A percentile compares a stretch with the other conserved stretches of the same genome.
phyloP scores from a whole-genome alignment of 1,139 yeast species.

The Candida pseudoviswanathii region DNA sequence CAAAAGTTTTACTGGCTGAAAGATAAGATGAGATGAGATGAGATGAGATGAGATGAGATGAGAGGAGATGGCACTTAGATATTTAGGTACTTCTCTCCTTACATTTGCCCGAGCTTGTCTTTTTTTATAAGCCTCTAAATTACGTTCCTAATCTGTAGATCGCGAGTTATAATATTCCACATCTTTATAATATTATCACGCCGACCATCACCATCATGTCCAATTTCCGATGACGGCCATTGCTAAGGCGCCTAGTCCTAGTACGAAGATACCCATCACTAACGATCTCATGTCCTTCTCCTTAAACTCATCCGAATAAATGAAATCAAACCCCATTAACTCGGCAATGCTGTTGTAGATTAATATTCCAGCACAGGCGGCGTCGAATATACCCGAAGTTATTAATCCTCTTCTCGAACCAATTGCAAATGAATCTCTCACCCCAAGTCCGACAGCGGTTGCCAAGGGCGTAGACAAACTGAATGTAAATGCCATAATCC shows the following conservation, averaged over 20 bases:
- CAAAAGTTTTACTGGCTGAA: too few species aligned
- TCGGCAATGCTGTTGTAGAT: constrained; percentile 43
- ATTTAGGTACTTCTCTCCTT: neutral
- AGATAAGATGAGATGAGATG: too few species aligned
- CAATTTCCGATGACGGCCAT: constrained; percentile 49
- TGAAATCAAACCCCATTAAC: constrained; percentile 42
- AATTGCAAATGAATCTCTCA: constrained; percentile 35
- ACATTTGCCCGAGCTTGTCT: neutral
- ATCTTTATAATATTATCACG: neutral
- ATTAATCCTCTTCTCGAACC: constrained; percentile 36
- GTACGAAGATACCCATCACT: constrained; percentile 26
- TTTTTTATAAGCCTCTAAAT: too few species aligned
- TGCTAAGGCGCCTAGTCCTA: constrained; percentile 38
- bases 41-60: neutral
- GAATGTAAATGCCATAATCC: constrained; percentile 35
- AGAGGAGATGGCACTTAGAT: neutral
- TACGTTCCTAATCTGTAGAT: too few species aligned
- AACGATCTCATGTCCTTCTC: constrained; percentile 19
- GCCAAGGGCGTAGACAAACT: constrained; percentile 39
- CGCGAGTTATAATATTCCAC: too few species aligned
- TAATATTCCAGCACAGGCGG: constrained; percentile 42
- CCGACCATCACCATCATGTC: constrained; percentile 26
- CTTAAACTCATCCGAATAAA: constrained; percentile 31
- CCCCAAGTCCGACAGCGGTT: constrained; percentile 40
- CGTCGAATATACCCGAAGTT: constrained; percentile 39